Evolutionary conservation across 345 rosid genomes (phyloP), one percentile per base, ranked within the genome.

Genomic region (Acer campestre): DNA sequence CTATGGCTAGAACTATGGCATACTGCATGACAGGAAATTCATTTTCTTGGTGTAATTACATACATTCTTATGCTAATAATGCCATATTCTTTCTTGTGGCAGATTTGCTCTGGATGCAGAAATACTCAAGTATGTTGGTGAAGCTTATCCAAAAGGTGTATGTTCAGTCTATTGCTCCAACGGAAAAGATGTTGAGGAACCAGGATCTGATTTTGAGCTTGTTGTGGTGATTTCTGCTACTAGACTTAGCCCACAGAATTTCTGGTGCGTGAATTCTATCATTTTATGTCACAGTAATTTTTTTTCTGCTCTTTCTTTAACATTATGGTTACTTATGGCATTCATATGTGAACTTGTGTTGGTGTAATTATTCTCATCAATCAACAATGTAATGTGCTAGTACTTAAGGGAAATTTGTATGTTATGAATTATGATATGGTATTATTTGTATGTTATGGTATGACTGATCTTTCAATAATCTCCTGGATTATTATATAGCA

Each of bases 91-190:
- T 76, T 35, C 44, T 31, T 58, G 25, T 87, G 83, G 76, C 90
- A 96, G 99, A 80, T 86, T 74, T 87, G 89, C 97, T 77, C 82
- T 96, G 59, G 99, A 96, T 80, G 93, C 91, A 38, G 98, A 96
- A 84, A 77, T 94, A 61, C 88, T 87, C 42, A 92, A 86, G 85
- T 96, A 96, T 82, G 95, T 86, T 61, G 89, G 86, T 68, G 99
- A 94, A 84, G 91, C 94, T 78, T 96, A 94, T 84, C 98, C 98
- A 10, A 96, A 92, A 84, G 99, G 99, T 75, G 76, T 93, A 38
- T 91, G 87, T 85, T 83, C 94, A 2, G 98, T 94, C 75, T 92
- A 88, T 80, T 90, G 97, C 84, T 80, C 80, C 51, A 84, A 85
- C 10, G 98, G 98, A 62, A 94, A 96, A 81, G 92, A 92, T 80